These are phyloP conservation scores for Colletotrichum navitas DNA, from an alignment of 2,329 filamentous ascomycete genomes.

Conservation along the genomic window DNA sequence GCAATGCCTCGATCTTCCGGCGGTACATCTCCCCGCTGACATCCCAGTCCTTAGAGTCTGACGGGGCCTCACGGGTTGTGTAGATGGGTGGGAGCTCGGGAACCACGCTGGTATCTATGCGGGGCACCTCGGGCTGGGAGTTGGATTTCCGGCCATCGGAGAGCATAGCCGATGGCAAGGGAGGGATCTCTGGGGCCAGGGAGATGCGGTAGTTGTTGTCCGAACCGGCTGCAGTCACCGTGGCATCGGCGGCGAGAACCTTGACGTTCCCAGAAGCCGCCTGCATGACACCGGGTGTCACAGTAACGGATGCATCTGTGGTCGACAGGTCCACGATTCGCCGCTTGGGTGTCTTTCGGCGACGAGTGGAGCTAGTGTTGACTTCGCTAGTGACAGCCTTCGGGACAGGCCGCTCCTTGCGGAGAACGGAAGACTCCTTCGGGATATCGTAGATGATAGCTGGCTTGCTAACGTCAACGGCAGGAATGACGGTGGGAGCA, in stretches of 20 bases:
- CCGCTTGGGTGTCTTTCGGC: constrained; percentile 70
- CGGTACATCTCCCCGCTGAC: constrained; percentile 83
- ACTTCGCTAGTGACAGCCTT: constrained; percentile 69
- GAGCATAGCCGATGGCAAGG: constrained; percentile 48
- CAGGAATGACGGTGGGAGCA: constrained; percentile 70
- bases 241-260: constrained; percentile 31
- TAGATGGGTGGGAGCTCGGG: constrained; percentile 52
- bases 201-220: constrained; percentile 61
- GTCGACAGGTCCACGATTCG: constrained; percentile 75
- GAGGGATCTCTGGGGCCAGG: constrained; percentile 54
- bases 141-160: constrained; percentile 52
- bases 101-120: constrained; percentile 54
- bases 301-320: constrained; percentile 52
- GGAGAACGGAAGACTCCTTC: constrained; percentile 64
- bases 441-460: constrained; percentile 67
- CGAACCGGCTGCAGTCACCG: constrained; percentile 37
- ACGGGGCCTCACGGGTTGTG: constrained; percentile 48
- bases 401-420: constrained; percentile 70
- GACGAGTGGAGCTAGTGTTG: constrained; percentile 70
- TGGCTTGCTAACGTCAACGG: constrained; percentile 77
- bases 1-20: constrained; percentile 87
- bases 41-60: constrained; percentile 69
- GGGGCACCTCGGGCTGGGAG: constrained; percentile 52
- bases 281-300: constrained; percentile 30
- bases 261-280: constrained; percentile 22